Conservation (phyloP, 176 grass and related monocot species). For the Aegilops speltoides region DNA sequence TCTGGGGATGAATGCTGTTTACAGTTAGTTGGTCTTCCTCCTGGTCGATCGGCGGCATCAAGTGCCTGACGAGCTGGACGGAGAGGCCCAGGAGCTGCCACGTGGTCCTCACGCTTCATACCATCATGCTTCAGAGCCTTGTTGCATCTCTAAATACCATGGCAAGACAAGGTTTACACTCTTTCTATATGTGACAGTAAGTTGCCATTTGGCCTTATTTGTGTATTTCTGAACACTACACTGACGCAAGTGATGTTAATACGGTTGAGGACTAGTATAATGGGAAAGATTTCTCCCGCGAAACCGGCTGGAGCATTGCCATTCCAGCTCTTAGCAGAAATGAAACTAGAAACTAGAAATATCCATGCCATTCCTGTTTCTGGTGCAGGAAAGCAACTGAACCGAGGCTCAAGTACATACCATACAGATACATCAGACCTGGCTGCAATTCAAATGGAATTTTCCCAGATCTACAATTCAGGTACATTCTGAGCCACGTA, state of each 20-base stretch:
- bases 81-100: constrained; percentile 9
- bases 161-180: background rate
- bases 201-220: too few relatives aligned
- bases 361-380: background rate
- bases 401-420: background rate
- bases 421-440: background rate
- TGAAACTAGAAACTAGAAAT: background rate
- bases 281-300: background rate
- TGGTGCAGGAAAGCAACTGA: background rate
- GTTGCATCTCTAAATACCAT: background rate
- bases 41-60: background rate
- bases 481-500: background rate
- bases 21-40: background rate
- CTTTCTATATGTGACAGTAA: background rate
- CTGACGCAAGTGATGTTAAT: background rate
- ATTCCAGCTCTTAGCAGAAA: background rate
- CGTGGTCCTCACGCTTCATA: background rate
- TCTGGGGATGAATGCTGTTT: background rate
- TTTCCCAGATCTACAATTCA: background rate
- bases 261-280: background rate
- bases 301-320: background rate
- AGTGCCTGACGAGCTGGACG: background rate
- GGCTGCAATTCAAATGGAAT: background rate
- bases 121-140: background rate
- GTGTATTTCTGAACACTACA: background rate